Evolutionary conservation across 495 filamentous ascomycete genomes (phyloP), one percentile per base, ranked within the genome.

Genomic region (Penicillium ucsense): DNA sequence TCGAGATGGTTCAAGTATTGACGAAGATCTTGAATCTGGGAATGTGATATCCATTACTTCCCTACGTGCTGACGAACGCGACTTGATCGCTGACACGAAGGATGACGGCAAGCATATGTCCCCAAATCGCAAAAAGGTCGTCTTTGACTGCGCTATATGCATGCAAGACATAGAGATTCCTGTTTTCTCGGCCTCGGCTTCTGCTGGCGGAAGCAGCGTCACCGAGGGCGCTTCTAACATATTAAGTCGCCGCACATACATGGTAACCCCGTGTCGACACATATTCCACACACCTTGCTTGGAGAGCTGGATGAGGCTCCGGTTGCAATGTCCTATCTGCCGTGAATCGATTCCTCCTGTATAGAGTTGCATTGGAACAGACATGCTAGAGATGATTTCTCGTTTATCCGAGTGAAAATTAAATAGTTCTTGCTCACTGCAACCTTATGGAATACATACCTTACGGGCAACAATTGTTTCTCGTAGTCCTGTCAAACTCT

Each of bases 261-360:
- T 98, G 92, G 88, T 97, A 28, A 98, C 92, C 45, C 91, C 92
- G 33, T 98, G 92, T 62, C 76, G 88, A 45, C 92, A 98, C 70
- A 90, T 95, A 28, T 98, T 97, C 61, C 92, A 98, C 61, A 94
- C 85, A 40, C 72, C 79, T 43, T 98, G 92, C 61, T 71, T 98
- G 57, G 90, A 97, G 65, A 90, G 88, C 34, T 97, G 92, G 92
- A 94, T 96, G 85, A 77, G 83, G 56, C 88, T 90, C 60, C 71
- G 92, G 46, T 64, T 98, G 59, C 87, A 92, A 67, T 98, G 92
- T 73, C 92, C 92, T 5, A 95, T 95, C 54, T 98, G 92, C 69
- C 78, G 92, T 57, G 91, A 96, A 69, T 80, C 81, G 52, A 66
- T 95, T 53, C 89, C 89, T 46, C 86, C 89, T 46, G 67, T 95